Evolutionary conservation across 2,329 filamentous ascomycete species (phyloP), one percentile per base, ranked within the genome.

Genomic region (Penicillium sumatraense): DNA sequence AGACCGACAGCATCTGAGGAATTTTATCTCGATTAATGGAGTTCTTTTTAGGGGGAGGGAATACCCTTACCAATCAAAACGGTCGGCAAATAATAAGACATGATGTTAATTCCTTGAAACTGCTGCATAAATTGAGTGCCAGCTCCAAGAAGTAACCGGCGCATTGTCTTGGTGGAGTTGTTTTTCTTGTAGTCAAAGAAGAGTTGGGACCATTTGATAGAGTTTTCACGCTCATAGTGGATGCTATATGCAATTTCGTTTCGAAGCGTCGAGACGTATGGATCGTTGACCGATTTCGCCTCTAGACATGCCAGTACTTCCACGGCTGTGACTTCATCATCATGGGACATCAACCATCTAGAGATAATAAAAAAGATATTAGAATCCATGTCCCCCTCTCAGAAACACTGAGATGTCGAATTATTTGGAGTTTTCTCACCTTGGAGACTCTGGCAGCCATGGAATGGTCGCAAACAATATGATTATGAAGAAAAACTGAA

Each of bases 401-500:
- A n/a, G n/a, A n/a, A n/a, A n/a, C 4, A 29, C 5, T 40, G 2
- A 8, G n/a, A 11, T 40, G 20, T 35, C 14, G 3, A 35, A 7
- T 11, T 3, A n/a, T 35, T 35, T 16, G 3, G 5, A 14, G 31
- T 35, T 2, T 14, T 4, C 36, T 40, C 13, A 42, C 21, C 38
- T 23, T 5, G 56, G 56, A 38, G 56, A 52, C 23, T 54, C 40
- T 18, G 48, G 55, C 9, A 58, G 24, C 54, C 49, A 50, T 2
- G 76, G 75, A 0, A 78, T 72, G 2, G 76, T 78, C 4, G 64
- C 68, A 55, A 66, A 78, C 2, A 80, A 66, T 29, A 80, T 73
- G 54, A 78, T 58, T 54, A 80, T 76, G 68, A 80, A 81, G 47
- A 82, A 59, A 59, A 81, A 77, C 42, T 81, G 79, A 29, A 81